Base-by-base conservation (phyloP, 805 yeast genomes). In the Ogataea methylovora region DNA sequence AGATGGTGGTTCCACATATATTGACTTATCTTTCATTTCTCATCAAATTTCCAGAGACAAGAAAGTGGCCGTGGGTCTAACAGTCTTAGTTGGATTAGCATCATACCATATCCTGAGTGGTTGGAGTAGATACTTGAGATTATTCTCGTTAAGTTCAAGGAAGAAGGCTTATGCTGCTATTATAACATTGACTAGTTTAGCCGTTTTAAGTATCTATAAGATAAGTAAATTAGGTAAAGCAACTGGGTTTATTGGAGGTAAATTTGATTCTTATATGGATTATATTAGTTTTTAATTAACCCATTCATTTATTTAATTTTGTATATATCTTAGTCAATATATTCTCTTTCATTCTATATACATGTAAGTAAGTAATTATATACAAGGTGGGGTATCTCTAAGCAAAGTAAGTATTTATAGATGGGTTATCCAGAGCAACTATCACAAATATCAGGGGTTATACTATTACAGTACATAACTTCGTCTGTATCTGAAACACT, bases 1-100 rank as follows among this genome's bases (percentile, higher is more conserved):
- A 2, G 83, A 79, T 38, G 87, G 85, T 1, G 90, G 81, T 51
- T 71, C 80, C 3, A 66, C 79, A 1, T 56, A 70, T 35, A 54
- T 83, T 15, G 67, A 60, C 29, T 54, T 83, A 29, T 68, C 70
- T 8, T 80, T 64, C 45, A 60, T 81, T 8, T 44, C 76, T 0
- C 66, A 68, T 40, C 46, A 61, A 2, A 34, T 69, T 9, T 28
- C 42, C 19, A 29, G 19, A 24, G 7, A 24, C 7, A 40, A 40
- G 3, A 3, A 35, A 1, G 17, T 33, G 17, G 35, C 43, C 2
- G 29, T 39, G 5, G 38, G 46, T 8, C 28, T 44, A 16, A 31
- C 39, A 13, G 61, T 60, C 1, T 49, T 61, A 1, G 56, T 65
- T 29, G 45, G 56, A 2, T 40, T 77, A 24, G 56, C 65, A 1